Evolutionary conservation across 306 rosid species (phyloP), one percentile per base, ranked within the genome.

Genomic region (Cicer pinnatifidum): DNA sequence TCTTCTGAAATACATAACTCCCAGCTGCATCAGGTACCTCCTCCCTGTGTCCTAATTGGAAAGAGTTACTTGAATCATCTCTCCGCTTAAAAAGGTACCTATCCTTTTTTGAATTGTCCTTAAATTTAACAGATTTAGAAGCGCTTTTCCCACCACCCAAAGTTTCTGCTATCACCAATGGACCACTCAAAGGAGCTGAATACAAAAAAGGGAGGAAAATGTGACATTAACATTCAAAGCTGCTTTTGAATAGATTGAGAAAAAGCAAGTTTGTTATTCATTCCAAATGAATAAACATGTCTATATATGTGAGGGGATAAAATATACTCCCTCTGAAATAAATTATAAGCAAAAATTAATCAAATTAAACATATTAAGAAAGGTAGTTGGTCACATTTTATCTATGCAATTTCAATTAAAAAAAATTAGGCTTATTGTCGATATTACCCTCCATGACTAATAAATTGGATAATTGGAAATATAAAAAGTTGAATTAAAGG

Each of bases 151-250:
- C 84, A 77, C 85, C 90, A 11, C 96, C 91, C 79, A 89, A 78
- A 76, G 89, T 60, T 80, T 95, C 99, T 1, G 97, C 97, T 59
- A 92, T 88, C 80, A 90, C 97, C 84, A 92, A 38, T 0, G 99
- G 99, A 69, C 99, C 97, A 73, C 97, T 92, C 86, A 95, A 82
- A 64, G 99, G 96, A 77, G 99, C 99, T 95, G 91, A 69, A 64
- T 68, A 33, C 33, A 71, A 13, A 71, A 76, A 43, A 71, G 38
- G 64, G 9, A 40, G 37, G 72, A 40, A 15, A 46, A 40, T 8
- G 40, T 35, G 45, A 9, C 50, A 60, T 37, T 54, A 56, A 23
- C 44, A 62, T 62, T 44, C 1, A 8, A 39, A 64, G 19, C 2
- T 8, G 63, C 59, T 56, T 52, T 43, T 62, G 43, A 66, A 40